Base-by-base conservation (phyloP, 306 rosid species). In the Dryas alaskensis region DNA sequence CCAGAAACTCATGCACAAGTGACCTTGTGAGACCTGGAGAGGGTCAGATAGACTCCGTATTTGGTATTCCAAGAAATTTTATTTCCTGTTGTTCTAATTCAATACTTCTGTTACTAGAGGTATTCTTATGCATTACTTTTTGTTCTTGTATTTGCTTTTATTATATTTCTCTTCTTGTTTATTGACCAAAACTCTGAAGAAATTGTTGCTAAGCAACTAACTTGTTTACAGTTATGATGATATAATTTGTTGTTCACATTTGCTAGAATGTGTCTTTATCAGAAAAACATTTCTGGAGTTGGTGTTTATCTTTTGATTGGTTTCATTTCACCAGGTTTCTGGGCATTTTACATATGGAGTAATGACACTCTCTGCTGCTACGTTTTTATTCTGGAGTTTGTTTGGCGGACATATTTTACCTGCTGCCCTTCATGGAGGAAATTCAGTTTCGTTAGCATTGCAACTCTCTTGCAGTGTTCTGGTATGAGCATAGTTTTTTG, bases 291-390 rank as follows among this genome's bases (percentile, higher is more conserved):
- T 60, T 11, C 49, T 57, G 11, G 58, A 51, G 11, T 76, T 78
- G 60, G 49, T 65, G 62, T 48, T 58, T 68, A 59, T 50, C 51
- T 63, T 58, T 68, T 68, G 72, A 17, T 52, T 53, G 53, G 0
- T 65, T 68, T 80, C 61, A 51, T 83, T 65, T 79, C 71, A 70
- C 74, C 86, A 93, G 98, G 97, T 93, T 8, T 87, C 98, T 82
- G 98, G 98, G 66, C 90, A 93, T 84, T 93, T 93, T 73, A 89
- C 98, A 67, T 93, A 89, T 73, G 98, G 98, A 84, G 97, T 93
- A 76, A 93, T 91, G 97, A 89, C 88, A 59, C 84, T 87, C 62
- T 93, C 98, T 81, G 84, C 87, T 46, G 87, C 97, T 72, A 93
- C 97, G 31, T 91, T 89, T 73, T 65, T 88, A 47, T 93, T 93